A percentile compares a stretch with the other conserved stretches of the same genome.
Conservation (phyloP, 768 basidiomycete species). For the Boletus subparvulus region DNA sequence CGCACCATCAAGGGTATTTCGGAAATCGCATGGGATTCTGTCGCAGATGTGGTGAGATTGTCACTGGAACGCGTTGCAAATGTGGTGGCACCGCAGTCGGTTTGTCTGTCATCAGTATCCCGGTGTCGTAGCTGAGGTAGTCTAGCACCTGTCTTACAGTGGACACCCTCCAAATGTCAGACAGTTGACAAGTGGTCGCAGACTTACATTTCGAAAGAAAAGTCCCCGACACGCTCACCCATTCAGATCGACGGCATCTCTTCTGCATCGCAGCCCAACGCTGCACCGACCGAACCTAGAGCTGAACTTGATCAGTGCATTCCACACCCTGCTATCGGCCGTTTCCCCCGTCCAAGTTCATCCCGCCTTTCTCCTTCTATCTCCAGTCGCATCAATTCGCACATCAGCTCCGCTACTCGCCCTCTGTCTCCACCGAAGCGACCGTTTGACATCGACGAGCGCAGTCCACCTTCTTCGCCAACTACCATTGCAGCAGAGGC, state of each 20-base stretch:
- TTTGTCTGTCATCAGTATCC: constrained; percentile 39
- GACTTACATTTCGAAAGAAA: constrained; percentile 65
- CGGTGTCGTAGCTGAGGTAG: constrained; percentile 14
- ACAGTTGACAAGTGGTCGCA: constrained; percentile 74
- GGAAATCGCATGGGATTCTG: constrained; percentile 70
- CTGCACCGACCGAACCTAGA: constrained; percentile 6
- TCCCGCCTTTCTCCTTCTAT: constrained; percentile 35
- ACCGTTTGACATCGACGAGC: constrained; percentile 18
- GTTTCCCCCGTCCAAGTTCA: constrained; percentile 52
- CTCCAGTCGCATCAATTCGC: constrained; percentile 51
- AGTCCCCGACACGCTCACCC: constrained; percentile 42
- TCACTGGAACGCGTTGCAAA: constrained; percentile 65
- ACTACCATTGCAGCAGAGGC: constrained; percentile 53
- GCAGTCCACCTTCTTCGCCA: constrained; percentile 27
- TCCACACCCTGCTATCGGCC: constrained; percentile 28
- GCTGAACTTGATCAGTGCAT: constrained; percentile 3
- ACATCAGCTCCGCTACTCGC: constrained; percentile 55
- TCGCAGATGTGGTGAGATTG: constrained; percentile 82
- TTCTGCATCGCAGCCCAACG: constrained; percentile 10
- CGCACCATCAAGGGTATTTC: not conserved
- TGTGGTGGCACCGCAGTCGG: constrained; percentile 81
- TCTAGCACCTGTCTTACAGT: constrained; percentile 67
- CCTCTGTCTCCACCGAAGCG: constrained; percentile 62
- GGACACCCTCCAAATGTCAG: constrained; percentile 45
- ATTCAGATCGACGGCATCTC: constrained; percentile 20